Conservation (phyloP, 2,329 filamentous ascomycete species). For the Hymenoscyphus fraxineus region DNA sequence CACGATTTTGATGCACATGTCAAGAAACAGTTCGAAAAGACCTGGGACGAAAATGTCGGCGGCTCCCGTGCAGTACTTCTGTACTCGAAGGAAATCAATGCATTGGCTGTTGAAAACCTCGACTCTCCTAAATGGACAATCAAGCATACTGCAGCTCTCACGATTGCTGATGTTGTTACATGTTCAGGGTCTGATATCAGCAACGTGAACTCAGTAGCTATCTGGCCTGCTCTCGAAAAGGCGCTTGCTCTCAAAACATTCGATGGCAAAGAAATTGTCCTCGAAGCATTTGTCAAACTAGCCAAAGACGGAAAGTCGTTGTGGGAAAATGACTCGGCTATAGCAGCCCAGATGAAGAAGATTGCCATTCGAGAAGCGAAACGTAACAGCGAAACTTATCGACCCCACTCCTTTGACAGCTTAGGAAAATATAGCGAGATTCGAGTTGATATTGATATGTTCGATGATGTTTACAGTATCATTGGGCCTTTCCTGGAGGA, state of each 20-base stretch:
- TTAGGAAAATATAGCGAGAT: conserved; percentile 70
- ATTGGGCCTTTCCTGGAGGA: conserved; percentile 61
- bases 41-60: conserved; percentile 89
- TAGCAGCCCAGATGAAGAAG: conserved; percentile 70
- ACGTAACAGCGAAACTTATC: conserved; percentile 82
- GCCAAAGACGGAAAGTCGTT: conserved; percentile 59
- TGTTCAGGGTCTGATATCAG: conserved; percentile 63
- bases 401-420: conserved; percentile 67
- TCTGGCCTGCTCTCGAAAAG: conserved; percentile 85
- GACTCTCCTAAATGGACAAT: conserved; percentile 84
- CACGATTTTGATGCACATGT: conserved; percentile 82
- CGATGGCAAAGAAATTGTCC: conserved; percentile 80
- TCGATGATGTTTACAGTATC: conserved; percentile 62
- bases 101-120: conserved; percentile 63
- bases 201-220: conserved; percentile 52
- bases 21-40: conserved; percentile 72
- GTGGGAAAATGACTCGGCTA: conserved; percentile 48
- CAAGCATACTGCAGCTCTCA: conserved; percentile 81
- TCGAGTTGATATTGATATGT: conserved; percentile 66
- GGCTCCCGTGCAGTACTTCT: conserved; percentile 76
- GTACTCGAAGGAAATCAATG: conserved; percentile 78
- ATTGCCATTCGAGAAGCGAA: conserved; percentile 83
- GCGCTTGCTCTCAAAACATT: conserved; percentile 87
- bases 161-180: conserved; percentile 69
- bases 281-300: conserved; percentile 76